These are phyloP conservation scores for Tetragonia tetragonoides DNA, from an alignment of 148 eudicot species.

Conservation along the genomic window DNA sequence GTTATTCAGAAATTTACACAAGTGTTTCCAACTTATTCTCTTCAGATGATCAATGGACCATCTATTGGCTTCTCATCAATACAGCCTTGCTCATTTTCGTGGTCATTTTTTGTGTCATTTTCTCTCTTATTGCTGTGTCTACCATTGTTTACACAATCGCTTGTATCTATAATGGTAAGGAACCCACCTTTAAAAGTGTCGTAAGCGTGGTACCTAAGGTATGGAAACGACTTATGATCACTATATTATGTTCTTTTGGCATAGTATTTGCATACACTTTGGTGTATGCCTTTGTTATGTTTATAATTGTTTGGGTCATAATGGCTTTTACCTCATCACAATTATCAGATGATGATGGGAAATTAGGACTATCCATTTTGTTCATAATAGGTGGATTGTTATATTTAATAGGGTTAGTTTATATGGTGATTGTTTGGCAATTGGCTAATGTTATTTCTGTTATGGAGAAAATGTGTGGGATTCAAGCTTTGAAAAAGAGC, in stretches of 20 bases:
- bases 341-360: not conserved
- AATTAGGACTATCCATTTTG: not conserved
- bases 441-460: conserved; percentile 44
- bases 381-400: not conserved
- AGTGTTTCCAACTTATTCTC: conserved; percentile 13
- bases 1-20: not conserved
- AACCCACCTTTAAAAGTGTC: conserved; percentile 30
- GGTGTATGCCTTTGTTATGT: not conserved
- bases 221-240: conserved; percentile 46
- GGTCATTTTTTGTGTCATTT: conserved; percentile 25
- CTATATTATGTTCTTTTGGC: conserved; percentile 32
- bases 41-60: conserved; percentile 12
- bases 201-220: conserved; percentile 42
- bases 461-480: conserved; percentile 36
- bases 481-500: conserved; percentile 49
- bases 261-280: conserved; percentile 21
- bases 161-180: conserved; percentile 35
- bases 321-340: not conserved
- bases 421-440: conserved; percentile 33
- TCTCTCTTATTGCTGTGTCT: conserved; percentile 34
- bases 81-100: conserved; percentile 18
- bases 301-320: not conserved
- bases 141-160: conserved; percentile 41
- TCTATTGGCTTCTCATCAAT: conserved; percentile 23
- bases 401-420: conserved; percentile 23